A percentile compares a stretch with the other conserved stretches of the same genome.
phyloP scores from a whole-genome alignment of 306 rosid species.

The Quercus agrifolia region DNA sequence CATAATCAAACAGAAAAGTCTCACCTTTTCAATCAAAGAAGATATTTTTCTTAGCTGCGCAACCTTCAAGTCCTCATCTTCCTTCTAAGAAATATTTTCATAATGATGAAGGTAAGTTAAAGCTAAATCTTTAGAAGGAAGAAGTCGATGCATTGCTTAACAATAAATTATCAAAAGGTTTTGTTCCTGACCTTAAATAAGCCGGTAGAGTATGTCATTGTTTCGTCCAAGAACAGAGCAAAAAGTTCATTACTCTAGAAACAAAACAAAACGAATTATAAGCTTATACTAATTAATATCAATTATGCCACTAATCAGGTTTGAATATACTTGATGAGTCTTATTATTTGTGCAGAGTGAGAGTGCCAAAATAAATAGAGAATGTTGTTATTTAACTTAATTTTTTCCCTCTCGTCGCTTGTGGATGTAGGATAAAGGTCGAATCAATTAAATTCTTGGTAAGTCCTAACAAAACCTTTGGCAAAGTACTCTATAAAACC shows the following conservation, averaged over 20 bases:
- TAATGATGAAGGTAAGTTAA: not conserved
- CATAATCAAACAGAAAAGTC: not conserved
- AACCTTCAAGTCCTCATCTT: conserved; percentile 65
- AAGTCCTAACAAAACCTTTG: too few relatives aligned
- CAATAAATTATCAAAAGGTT: not conserved
- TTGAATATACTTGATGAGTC: too few relatives aligned
- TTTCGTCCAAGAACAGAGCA: conserved; percentile 77
- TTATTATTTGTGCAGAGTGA: too few relatives aligned
- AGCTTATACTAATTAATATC: too few relatives aligned
- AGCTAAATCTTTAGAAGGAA: not conserved
- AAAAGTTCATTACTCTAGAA: conserved; percentile 84
- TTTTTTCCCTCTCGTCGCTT: too few relatives aligned
- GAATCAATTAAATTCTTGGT: too few relatives aligned
- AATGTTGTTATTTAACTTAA: too few relatives aligned
- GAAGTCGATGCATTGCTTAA: not conserved
- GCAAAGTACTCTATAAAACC: too few relatives aligned
- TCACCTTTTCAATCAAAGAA: conserved; percentile 58
- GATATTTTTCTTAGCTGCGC: conserved; percentile 79
- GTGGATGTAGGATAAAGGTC: too few relatives aligned
- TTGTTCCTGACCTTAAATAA: conserved; percentile 67
- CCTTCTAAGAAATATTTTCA: conserved; percentile 32
- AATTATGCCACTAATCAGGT: not conserved
- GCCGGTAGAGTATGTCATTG: conserved; percentile 84
- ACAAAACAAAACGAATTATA: conserved; percentile 19
- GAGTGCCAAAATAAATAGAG: too few relatives aligned